Conservation (phyloP, 2,329 filamentous ascomycete species). For the Zalaria obscura region DNA sequence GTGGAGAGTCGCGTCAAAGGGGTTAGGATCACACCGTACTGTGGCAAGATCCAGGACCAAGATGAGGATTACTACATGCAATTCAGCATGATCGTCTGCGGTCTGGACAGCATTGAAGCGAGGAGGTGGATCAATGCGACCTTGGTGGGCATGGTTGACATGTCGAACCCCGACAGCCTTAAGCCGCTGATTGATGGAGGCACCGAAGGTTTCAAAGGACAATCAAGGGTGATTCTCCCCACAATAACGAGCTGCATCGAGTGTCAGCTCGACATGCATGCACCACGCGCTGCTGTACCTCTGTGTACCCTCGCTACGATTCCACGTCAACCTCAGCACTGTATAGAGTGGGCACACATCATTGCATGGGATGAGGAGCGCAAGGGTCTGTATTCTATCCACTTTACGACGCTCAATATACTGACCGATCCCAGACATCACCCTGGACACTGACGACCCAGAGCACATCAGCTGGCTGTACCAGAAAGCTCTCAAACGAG, state of each 20-base stretch:
- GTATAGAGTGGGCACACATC: conserved; percentile 96
- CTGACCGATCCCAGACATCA: conserved; percentile 40
- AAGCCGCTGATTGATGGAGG: conserved; percentile 95
- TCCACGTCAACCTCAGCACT: conserved; percentile 92
- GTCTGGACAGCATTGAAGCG: conserved; percentile 91
- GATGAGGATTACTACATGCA: conserved; percentile 95
- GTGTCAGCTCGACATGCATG: conserved; percentile 97
- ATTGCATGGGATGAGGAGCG: conserved; percentile 78
- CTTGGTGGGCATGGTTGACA: conserved; percentile 78
- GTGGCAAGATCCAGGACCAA: conserved; percentile 91
- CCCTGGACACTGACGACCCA: conserved; percentile 87
- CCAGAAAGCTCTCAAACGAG: conserved; percentile 65
- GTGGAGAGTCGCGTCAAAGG: conserved; percentile 81
- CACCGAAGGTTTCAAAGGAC: conserved; percentile 97
- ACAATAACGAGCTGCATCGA: conserved; percentile 93
- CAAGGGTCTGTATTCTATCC: conserved; percentile 17
- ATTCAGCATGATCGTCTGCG: conserved; percentile 86
- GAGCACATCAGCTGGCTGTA: conserved; percentile 98
- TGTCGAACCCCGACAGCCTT: conserved; percentile 65
- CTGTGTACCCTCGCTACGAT: conserved; percentile 95
- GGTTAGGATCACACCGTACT: conserved; percentile 86
- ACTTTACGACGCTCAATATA: neutral
- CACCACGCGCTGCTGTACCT: conserved; percentile 89
- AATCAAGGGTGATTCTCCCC: conserved; percentile 81
- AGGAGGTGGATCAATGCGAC: conserved; percentile 98